These are phyloP conservation scores for Phytophthora tubulina DNA, from an alignment of 352 stramenopile genomes.

Conservation along the genomic window DNA sequence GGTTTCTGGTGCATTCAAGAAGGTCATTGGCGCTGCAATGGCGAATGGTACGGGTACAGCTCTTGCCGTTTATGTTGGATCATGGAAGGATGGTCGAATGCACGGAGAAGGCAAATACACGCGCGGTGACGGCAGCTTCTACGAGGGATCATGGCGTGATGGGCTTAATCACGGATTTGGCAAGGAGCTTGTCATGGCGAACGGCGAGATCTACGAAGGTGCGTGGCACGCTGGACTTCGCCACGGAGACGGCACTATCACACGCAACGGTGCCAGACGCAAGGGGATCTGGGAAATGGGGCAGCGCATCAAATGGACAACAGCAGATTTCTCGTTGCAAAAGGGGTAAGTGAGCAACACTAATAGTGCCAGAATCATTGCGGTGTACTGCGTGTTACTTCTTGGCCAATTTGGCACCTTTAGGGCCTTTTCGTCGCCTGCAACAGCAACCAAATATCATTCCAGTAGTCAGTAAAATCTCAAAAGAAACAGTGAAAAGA, in stretches of 20 bases:
- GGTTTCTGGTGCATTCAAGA: constrained; percentile 27
- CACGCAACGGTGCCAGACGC: constrained; percentile 50
- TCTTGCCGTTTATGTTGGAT: constrained; percentile 57
- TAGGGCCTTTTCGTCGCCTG: constrained; percentile 59
- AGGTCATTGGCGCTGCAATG: constrained; percentile 27
- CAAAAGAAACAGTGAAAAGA: background rate
- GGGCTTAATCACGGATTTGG: constrained; percentile 66
- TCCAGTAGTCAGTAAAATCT: background rate
- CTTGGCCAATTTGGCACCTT: constrained; percentile 66
- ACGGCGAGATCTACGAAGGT: constrained; percentile 68
- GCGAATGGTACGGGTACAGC: constrained; percentile 5
- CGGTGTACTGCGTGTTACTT: constrained; percentile 32
- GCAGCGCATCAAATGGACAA: constrained; percentile 73
- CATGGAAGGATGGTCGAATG: constrained; percentile 75
- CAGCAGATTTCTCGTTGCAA: constrained; percentile 54
- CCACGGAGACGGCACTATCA: constrained; percentile 69
- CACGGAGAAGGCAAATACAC: constrained; percentile 77
- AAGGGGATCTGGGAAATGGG: constrained; percentile 70
- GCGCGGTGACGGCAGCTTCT: constrained; percentile 65
- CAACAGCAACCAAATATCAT: constrained; percentile 4
- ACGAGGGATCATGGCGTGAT: constrained; percentile 72
- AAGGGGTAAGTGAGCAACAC: constrained; percentile 27
- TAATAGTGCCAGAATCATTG: background rate
- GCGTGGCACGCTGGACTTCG: constrained; percentile 62
- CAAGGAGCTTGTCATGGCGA: constrained; percentile 55